A percentile compares a stretch with the other conserved stretches of the same genome.
Conservation (phyloP, 1,284 basidiomycete species). For the Trichosporon inkin region DNA sequence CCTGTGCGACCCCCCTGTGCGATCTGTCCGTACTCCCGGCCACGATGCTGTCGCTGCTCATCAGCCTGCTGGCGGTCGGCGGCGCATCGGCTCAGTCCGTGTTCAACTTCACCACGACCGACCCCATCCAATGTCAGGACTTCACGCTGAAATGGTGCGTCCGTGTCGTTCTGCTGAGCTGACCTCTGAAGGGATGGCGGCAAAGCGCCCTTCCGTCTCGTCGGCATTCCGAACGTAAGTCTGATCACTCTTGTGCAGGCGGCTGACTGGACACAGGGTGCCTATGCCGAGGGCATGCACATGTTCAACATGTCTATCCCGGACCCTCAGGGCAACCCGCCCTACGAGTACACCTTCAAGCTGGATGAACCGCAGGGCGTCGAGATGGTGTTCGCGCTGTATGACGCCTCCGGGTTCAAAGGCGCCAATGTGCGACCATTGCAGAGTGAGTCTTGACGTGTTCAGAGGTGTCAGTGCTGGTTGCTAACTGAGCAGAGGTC, state of each 20-base stretch:
- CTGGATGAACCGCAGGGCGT: conserved; percentile 36
- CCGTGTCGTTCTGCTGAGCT: not conserved
- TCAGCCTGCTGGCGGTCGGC: not conserved
- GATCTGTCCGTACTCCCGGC: not conserved
- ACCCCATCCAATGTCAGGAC: conserved; percentile 39
- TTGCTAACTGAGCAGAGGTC: conserved; percentile 5
- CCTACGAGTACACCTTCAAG: conserved; percentile 27
- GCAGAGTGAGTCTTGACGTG: conserved; percentile 30
- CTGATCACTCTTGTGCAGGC: not conserved
- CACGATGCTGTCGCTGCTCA: not conserved
- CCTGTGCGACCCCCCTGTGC: no score
- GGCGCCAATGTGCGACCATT: conserved; percentile 38
- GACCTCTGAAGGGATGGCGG: conserved; percentile 37
- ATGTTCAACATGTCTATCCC: conserved; percentile 44
- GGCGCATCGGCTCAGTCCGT: conserved; percentile 10
- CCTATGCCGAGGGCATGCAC: conserved; percentile 21
- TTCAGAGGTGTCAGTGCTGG: no score
- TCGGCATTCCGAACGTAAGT: conserved; percentile 34
- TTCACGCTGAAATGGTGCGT: conserved; percentile 41
- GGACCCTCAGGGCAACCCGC: conserved; percentile 15
- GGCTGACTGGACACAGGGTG: conserved; percentile 23
- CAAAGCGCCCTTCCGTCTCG: conserved; percentile 33
- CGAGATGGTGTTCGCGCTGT: conserved; percentile 39
- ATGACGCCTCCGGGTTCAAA: conserved; percentile 39
- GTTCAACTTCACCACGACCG: conserved; percentile 38